phyloP scores from a whole-genome alignment of 768 basidiomycete genomes.

The Cubamyces lactineus region DNA sequence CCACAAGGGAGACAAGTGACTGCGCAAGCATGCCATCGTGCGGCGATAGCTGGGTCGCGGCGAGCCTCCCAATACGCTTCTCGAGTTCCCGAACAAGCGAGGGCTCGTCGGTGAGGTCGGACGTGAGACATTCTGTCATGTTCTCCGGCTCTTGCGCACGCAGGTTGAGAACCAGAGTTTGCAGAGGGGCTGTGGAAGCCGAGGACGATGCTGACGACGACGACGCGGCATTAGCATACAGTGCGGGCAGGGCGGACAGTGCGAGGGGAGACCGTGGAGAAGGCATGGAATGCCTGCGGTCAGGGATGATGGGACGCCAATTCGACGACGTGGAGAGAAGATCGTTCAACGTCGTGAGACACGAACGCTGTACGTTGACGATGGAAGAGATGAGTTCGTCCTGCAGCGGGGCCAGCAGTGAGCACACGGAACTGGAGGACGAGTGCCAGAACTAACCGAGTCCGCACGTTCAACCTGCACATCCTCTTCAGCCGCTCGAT shows the following conservation, averaged over 20 bases:
- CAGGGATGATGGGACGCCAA: slow-evolving; percentile 62
- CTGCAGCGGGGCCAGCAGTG: slow-evolving; percentile 34
- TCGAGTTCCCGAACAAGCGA: slow-evolving; percentile 64
- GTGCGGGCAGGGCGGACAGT: slow-evolving; percentile 6
- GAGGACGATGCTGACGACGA: slow-evolving; percentile 35
- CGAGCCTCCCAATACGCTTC: slow-evolving; percentile 52
- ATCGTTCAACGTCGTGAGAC: slow-evolving; percentile 72
- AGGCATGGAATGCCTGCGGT: slow-evolving; percentile 65
- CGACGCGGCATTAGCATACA: slow-evolving; percentile 32
- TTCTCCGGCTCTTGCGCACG: slow-evolving; percentile 50
- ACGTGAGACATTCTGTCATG: slow-evolving; percentile 51
- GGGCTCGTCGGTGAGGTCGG: slow-evolving; percentile 43
- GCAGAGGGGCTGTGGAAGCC: slow-evolving; percentile 51
- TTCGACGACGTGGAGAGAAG: slow-evolving; percentile 55
- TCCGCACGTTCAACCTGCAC: not conserved
- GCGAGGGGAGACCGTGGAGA: slow-evolving; percentile 31
- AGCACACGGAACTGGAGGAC: not conserved
- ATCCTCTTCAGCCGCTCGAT: not conserved
- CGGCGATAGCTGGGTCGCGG: slow-evolving; percentile 41
- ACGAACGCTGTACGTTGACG: slow-evolving; percentile 70
- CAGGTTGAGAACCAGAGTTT: slow-evolving; percentile 64
- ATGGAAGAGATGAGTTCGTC: slow-evolving; percentile 74
- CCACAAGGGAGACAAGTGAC: slow-evolving; percentile 68
- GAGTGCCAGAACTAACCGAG: not conserved
- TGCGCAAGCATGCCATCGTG: slow-evolving; percentile 66